These are phyloP conservation scores for Mycena galopus DNA, from an alignment of 768 basidiomycete genomes.

Conservation along the genomic window DNA sequence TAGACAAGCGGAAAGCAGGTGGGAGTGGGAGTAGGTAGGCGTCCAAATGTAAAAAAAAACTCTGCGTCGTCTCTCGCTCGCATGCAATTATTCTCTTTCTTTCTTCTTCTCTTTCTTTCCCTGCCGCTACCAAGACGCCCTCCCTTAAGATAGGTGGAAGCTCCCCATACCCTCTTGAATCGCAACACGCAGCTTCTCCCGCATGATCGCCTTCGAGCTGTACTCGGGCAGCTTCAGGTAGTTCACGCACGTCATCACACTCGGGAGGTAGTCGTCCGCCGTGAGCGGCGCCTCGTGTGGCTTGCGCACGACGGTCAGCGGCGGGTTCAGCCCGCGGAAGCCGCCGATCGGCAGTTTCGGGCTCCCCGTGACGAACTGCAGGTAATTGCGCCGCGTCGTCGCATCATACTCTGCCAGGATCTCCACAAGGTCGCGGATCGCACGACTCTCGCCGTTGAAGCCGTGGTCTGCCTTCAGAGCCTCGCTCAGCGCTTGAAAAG, in stretches of 20 bases:
- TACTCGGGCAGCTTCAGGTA: slow-evolving; percentile 98
- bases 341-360: slow-evolving; percentile 97
- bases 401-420: slow-evolving; percentile 87
- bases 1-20: slow-evolving; percentile 8
- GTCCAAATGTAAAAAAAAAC: slow-evolving; percentile 26
- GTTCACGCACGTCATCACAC: slow-evolving; percentile 99
- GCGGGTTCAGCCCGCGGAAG: slow-evolving; percentile 94
- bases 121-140: too few species aligned
- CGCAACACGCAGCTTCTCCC: slow-evolving; percentile 84
- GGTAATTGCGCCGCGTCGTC: slow-evolving; percentile 82
- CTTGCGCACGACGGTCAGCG: slow-evolving; percentile 96
- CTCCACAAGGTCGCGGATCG: slow-evolving; percentile 89
- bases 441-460: slow-evolving; percentile 94
- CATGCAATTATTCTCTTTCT: neutral
- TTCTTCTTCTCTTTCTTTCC: neutral
- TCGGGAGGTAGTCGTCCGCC: slow-evolving; percentile 95
- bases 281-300: slow-evolving; percentile 92
- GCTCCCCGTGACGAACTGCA: slow-evolving; percentile 98
- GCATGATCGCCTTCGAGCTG: slow-evolving; percentile 87
- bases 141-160: slow-evolving; percentile 93
- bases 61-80: slow-evolving; percentile 9
- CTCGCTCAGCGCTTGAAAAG: slow-evolving; percentile 80
- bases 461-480: slow-evolving; percentile 98
- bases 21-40: slow-evolving; percentile 13
- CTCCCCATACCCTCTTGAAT: slow-evolving; percentile 96